These are phyloP conservation scores for Geoglossum cookeanum DNA, from an alignment of 2,329 filamentous ascomycete genomes.

Conservation along the genomic window DNA sequence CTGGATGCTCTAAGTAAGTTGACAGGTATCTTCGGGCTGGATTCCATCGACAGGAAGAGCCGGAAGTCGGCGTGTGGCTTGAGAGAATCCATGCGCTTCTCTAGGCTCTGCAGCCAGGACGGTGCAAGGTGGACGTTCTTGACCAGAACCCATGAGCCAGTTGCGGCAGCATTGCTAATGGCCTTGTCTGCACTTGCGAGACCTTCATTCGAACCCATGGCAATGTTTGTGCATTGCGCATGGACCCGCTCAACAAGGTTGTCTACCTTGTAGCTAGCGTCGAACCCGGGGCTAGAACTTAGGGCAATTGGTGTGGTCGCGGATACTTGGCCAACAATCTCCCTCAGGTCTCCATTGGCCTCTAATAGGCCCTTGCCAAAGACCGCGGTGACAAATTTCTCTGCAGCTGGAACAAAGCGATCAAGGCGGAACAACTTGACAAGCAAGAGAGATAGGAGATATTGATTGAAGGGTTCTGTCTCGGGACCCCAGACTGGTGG, in stretches of 20 bases:
- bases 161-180: conserved; percentile 76
- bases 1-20: conserved; percentile 84
- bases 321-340: conserved; percentile 68
- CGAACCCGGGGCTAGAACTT: conserved; percentile 88
- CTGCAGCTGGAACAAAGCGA: conserved; percentile 79
- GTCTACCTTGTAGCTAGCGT: conserved; percentile 98
- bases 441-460: conserved; percentile 66
- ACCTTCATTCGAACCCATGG: conserved; percentile 96
- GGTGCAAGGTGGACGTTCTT: conserved; percentile 97
- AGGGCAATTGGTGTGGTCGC: conserved; percentile 75
- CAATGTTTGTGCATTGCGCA: conserved; percentile 83
- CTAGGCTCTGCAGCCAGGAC: conserved; percentile 88
- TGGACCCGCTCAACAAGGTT: conserved; percentile 70
- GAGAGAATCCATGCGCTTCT: conserved; percentile 89
- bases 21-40: conserved; percentile 88
- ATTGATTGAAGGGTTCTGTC: conserved; percentile 48
- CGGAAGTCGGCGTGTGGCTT: conserved; percentile 88
- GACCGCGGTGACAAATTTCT: conserved; percentile 72
- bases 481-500: conserved; percentile 55
- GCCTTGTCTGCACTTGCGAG: conserved; percentile 87
- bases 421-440: conserved; percentile 93
- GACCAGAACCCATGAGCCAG: conserved; percentile 88
- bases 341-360: conserved; percentile 64
- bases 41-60: conserved; percentile 95
- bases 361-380: conserved; percentile 75